These are phyloP conservation scores for Cairneyella variabilis DNA, from an alignment of 495 filamentous ascomycete species.

Conservation along the genomic window DNA sequence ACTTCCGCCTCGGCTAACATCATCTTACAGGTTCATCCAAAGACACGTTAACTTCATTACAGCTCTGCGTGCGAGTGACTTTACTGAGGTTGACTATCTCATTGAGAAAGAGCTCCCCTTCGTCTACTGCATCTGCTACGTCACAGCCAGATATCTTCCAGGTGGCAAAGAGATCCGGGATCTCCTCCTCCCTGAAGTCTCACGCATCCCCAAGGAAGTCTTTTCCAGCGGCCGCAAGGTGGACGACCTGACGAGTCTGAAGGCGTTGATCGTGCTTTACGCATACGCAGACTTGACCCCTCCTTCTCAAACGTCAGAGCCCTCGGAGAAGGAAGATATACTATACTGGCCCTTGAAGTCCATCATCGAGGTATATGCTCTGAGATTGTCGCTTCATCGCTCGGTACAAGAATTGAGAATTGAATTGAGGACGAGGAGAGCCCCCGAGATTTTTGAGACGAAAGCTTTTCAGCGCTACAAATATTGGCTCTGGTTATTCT, in stretches of 20 bases:
- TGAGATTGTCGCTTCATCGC: constrained; percentile 1
- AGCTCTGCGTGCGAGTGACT: neutral
- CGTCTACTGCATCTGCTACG: constrained; percentile 13
- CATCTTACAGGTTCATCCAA: neutral
- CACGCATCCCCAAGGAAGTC: neutral
- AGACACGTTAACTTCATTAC: constrained; percentile 1
- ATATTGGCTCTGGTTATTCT: constrained; percentile 9
- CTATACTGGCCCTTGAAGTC: constrained; percentile 4
- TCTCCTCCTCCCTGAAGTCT: constrained; percentile 1
- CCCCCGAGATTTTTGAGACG: neutral
- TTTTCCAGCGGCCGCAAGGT: neutral
- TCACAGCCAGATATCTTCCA: constrained; percentile 11
- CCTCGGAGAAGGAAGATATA: neutral
- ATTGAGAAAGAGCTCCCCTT: constrained; percentile 8
- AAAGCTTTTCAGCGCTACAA: neutral
- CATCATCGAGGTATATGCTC: neutral
- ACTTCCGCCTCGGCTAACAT: neutral
- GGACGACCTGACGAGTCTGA: neutral
- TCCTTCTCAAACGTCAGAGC: neutral
- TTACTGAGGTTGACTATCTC: neutral
- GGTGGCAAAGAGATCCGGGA: constrained; percentile 1
- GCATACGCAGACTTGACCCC: constrained; percentile 1
- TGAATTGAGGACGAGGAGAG: neutral
- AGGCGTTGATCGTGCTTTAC: constrained; percentile 6
- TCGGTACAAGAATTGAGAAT: constrained; percentile 4